Base-by-base conservation (phyloP, 768 basidiomycete genomes). In the Russula earlei region DNA sequence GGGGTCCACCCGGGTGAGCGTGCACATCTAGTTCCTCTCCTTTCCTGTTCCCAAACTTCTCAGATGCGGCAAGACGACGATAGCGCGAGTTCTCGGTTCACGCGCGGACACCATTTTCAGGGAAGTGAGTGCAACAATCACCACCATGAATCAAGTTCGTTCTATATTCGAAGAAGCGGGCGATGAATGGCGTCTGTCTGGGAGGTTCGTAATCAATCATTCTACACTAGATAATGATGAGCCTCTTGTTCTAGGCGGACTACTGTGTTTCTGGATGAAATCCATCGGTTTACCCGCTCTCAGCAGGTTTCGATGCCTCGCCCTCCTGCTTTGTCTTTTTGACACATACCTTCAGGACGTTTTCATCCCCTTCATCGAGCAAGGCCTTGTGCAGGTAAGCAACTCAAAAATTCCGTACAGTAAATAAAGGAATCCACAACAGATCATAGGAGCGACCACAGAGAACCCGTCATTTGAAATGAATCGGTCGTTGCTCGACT, bases 381-480 rank as follows among this genome's bases (percentile, higher is more conserved):
- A 77, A 55, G 90, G 91, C 1, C 77, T 78, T 58, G 79, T 91
- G 24, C 85, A 85, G 69, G 81, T 81, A 44, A 58, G 65, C 60
- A 38, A 51, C 42, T 40, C 9, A 7, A 24, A 42, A 34, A 6
- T 29, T 36, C 17, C 9, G 6, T 14, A 20, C 11, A 14, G 2
- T 27, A 11, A 40, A 46, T 6, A 12, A 51, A 36, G 19, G 38
- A 20, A n/a, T 37, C 49, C 49, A 29, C 43, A 14, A 15, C 19
- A 85, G 80, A 71, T 90, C 27, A 79, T 91, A 63, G 88, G 88
- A 25, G 88, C 90, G 0, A 93, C 90, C 3, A 92, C 90, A 0
- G 91, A 93, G 68, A 93, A 93, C 59, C 90, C 90, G 1, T 89
- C 87, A 0, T 93, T 93, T 72, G 87, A 85, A 62, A 67, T 90